Conservation (phyloP, 1,284 basidiomycete species). For the Leccinum pseudoinsigne region DNA sequence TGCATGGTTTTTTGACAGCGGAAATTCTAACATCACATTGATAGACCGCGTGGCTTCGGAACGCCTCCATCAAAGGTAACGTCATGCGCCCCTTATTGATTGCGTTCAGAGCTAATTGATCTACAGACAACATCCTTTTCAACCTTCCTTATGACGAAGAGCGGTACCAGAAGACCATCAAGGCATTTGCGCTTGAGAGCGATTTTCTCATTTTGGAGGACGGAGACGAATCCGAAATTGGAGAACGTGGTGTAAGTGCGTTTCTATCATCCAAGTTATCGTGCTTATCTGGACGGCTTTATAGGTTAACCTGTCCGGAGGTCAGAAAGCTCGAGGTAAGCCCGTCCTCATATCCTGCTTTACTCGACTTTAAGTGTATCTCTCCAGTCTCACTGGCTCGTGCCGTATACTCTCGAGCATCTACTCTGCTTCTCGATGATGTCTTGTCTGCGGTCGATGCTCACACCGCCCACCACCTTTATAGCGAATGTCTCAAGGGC, state of each 20-base stretch:
- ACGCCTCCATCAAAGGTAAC: constrained; percentile 85
- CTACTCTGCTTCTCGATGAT: constrained; percentile 86
- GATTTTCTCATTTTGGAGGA: constrained; percentile 94
- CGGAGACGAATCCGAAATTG: constrained; percentile 91
- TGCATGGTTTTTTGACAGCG: neutral
- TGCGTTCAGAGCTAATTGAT: constrained; percentile 10
- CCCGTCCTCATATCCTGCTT: neutral
- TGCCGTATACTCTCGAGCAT: constrained; percentile 92
- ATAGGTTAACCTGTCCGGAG: constrained; percentile 88
- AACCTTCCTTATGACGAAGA: constrained; percentile 78
- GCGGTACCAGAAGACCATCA: constrained; percentile 53
- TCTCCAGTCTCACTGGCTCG: constrained; percentile 81
- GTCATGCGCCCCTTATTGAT: constrained; percentile 2
- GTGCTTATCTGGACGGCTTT: constrained; percentile 1
- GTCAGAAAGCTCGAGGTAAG: constrained; percentile 90
- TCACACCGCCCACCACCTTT: constrained; percentile 86
- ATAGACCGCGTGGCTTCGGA: constrained; percentile 80
- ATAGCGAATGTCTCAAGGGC: constrained; percentile 80
- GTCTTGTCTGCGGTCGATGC: constrained; percentile 83
- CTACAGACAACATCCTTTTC: constrained; percentile 88
- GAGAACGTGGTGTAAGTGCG: constrained; percentile 71
- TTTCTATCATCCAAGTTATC: neutral
- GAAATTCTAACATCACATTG: neutral
- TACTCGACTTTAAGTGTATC: neutral
- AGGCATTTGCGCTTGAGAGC: constrained; percentile 65